Evolutionary conservation across 352 stramenopile genomes (phyloP).

Genomic region (Phytophthora nicotianae): DNA sequence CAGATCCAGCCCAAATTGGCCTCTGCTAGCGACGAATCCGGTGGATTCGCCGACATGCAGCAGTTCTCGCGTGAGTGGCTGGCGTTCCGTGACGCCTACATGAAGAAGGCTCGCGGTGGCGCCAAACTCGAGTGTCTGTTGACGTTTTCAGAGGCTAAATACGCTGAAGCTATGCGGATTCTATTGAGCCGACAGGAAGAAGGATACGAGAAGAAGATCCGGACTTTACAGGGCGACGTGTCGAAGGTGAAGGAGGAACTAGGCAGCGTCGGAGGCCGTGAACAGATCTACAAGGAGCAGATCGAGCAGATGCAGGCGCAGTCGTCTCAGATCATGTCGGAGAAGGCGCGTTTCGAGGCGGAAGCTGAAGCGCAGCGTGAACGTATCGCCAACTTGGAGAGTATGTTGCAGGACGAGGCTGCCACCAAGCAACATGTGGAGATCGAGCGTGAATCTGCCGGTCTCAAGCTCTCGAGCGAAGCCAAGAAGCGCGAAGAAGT

Average conservation of each 20-base stretch:
- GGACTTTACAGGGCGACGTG: conserved; percentile 71
- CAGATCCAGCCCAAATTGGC: conserved; percentile 82
- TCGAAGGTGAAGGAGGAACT: conserved; percentile 85
- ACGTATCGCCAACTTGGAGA: conserved; percentile 72
- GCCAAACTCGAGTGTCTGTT: conserved; percentile 80
- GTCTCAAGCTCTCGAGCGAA: conserved; percentile 67
- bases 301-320: conserved; percentile 84
- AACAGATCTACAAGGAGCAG: conserved; percentile 88
- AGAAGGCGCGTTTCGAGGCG: conserved; percentile 72
- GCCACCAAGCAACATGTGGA: conserved; percentile 74
- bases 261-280: conserved; percentile 73
- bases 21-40: conserved; percentile 42
- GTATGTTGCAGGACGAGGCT: conserved; percentile 63
- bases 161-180: conserved; percentile 84
- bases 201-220: conserved; percentile 86
- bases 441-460: conserved; percentile 78
- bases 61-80: conserved; percentile 75
- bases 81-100: conserved; percentile 75
- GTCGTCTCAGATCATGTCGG: conserved; percentile 77
- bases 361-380: conserved; percentile 72
- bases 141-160: conserved; percentile 79
- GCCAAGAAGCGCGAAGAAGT: conserved; percentile 62
- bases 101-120: conserved; percentile 67
- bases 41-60: conserved; percentile 79
- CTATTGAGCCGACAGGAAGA: conserved; percentile 84